Conservation (phyloP, 257 asterid genomes). For the Jasminum sambac region DNA sequence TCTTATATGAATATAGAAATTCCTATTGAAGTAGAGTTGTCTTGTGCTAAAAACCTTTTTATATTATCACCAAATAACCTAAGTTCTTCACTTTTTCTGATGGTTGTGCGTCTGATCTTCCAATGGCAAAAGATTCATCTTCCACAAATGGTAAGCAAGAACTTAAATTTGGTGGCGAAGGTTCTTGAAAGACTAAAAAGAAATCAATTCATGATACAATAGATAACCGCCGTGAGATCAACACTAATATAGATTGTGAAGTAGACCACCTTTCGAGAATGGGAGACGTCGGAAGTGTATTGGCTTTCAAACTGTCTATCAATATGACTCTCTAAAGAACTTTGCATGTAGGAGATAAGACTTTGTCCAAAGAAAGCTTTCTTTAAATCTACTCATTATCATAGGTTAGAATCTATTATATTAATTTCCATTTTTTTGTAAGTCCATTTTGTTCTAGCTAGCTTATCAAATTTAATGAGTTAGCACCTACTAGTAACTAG, state of each 20-base stretch:
- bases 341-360: conserved; percentile 72
- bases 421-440: not conserved
- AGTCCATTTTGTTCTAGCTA: no score
- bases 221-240: no score
- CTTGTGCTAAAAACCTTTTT: conserved; percentile 50
- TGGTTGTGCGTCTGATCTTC: no score
- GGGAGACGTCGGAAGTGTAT: conserved; percentile 76
- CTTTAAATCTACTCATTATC: conserved; percentile 52
- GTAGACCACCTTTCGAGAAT: conserved; percentile 54
- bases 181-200: conserved; percentile 59
- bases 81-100: no score
- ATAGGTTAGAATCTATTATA: conserved; percentile 43
- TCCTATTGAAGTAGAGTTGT: conserved; percentile 35
- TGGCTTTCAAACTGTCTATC: conserved; percentile 45
- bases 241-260: no score
- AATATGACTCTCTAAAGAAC: conserved; percentile 47
- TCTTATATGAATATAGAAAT: conserved; percentile 42
- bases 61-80: conserved; percentile 61
- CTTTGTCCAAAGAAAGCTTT: conserved; percentile 63
- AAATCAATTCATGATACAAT: conserved; percentile 39
- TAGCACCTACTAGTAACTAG: not conserved
- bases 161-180: no score
- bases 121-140: no score
- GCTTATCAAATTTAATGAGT: not conserved
- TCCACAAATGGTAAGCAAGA: no score